A percentile compares a stretch with the other conserved stretches of the same genome.
Evolutionary conservation across 2,329 filamentous ascomycete genomes (phyloP).

Genomic region (Stagonosporopsis chrysanthemi): DNA sequence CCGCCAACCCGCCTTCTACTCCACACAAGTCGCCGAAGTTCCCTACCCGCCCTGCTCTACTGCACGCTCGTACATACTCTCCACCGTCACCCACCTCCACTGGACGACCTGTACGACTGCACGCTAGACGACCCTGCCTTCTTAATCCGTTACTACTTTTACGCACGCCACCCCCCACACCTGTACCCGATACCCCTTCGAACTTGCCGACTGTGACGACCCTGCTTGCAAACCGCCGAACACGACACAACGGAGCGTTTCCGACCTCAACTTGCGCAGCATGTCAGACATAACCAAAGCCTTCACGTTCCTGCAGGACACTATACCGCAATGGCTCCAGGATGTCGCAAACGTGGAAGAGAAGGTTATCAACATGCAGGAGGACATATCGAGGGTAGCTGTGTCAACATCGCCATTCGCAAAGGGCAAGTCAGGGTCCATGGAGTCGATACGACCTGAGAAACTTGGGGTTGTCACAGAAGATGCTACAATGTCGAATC

Average conservation of each 20-base stretch:
- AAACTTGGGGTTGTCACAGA: constrained; percentile 36
- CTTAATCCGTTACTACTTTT: constrained; percentile 2
- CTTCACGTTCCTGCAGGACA: constrained; percentile 49
- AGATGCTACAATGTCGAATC: constrained; percentile 23
- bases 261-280: constrained; percentile 17
- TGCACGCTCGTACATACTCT: constrained; percentile 18
- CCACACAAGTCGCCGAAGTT: constrained; percentile 32
- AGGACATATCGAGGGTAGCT: constrained; percentile 41
- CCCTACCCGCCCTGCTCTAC: constrained; percentile 21
- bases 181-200: neutral
- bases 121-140: constrained; percentile 24
- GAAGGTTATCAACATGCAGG: constrained; percentile 46
- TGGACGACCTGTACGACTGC: constrained; percentile 22
- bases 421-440: constrained; percentile 45
- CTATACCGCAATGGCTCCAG: constrained; percentile 49
- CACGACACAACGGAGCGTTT: neutral
- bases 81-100: constrained; percentile 16
- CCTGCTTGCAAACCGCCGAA: neutral
- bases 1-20: constrained; percentile 30
- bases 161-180: constrained; percentile 10
- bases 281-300: constrained; percentile 51
- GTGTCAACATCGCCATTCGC: constrained; percentile 36
- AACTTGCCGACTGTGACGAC: constrained; percentile 7
- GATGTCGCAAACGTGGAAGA: constrained; percentile 41
- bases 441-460: constrained; percentile 45